Evolutionary conservation across 805 yeast species (phyloP), one percentile per base, ranked within the genome.

Genomic region (Wickerhamiella azymoides): DNA sequence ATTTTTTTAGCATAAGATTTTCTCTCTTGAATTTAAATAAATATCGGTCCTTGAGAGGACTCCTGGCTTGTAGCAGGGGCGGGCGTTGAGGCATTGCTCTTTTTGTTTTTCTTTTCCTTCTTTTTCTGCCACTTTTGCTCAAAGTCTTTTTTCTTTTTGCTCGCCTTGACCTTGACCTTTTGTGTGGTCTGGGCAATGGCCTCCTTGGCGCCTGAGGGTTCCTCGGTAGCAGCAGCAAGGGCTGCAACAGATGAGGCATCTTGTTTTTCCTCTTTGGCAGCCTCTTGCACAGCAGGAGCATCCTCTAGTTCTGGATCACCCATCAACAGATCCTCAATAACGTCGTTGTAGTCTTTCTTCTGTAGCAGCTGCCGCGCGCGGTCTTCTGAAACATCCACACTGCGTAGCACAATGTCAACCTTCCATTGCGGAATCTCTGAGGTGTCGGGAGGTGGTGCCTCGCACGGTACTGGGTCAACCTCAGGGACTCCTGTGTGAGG

Each of bases 401-500:
- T 55, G 14, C 55, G 51, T 44, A 52, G 42, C 11, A 61, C 59
- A 17, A 59, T 52, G 19, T 58, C 58, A 5, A 61, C 40, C 45
- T 59, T 51, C 63, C 64, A 61, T 10, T 46, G 46, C 9, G 63
- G 61, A 5, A 53, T 32, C 4, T 26, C 36, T n/a, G 38, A 13
- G 10, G 25, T 19, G 5, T 25, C n/a, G n/a, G 18, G 30, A 27
- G 35, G 30, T 38, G 33, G 42, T 3, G 16, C 42, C 14, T 26
- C 33, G 14, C 36, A n/a, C 2, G 39, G 36, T 9, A n/a, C 28
- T 1, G 50, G 48, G 17, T 32, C 40, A 6, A 59, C 55, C 10
- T 51, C 47, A 1, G 63, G 63, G 7, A 50, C 47, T 4, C 70
- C 70, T 5, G 48, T 40, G 39, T 60, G 63, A 3, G 70, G 69